Conservation (phyloP, 176 grass and related monocot species). For the Oryza officinalis region DNA sequence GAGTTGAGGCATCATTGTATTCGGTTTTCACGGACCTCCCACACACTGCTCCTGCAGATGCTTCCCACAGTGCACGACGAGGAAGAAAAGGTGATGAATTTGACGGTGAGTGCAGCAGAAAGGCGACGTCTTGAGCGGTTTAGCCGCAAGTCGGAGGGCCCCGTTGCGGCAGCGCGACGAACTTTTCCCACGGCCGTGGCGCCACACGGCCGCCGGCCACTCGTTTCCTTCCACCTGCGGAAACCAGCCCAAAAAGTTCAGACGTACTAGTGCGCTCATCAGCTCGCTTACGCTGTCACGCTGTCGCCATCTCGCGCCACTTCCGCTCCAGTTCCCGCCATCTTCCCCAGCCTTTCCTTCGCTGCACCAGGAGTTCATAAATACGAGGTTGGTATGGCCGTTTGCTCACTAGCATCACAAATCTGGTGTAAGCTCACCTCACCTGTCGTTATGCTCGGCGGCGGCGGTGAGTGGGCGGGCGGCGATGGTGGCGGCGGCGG, state of each 20-base stretch:
- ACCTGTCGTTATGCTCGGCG: neutral
- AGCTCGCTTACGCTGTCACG: neutral
- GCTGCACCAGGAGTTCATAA: too few species aligned
- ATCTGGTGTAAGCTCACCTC: neutral
- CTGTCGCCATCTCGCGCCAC: constrained; percentile 21
- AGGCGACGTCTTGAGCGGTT: neutral
- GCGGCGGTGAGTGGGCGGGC: neutral
- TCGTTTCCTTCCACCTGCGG: neutral
- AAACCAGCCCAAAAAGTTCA: too few species aligned
- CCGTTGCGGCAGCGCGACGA: neutral
- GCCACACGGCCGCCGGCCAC: neutral
- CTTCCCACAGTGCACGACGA: neutral
- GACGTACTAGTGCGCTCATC: neutral
- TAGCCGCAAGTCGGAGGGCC: constrained; percentile 4
- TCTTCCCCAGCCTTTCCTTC: constrained; percentile 39
- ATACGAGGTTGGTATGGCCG: neutral
- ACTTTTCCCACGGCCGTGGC: neutral
- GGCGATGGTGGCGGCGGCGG: neutral
- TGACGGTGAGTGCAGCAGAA: neutral
- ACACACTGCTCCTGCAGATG: neutral
- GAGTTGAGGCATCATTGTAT: neutral
- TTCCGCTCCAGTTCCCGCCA: constrained; percentile 27
- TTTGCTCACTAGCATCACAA: neutral
- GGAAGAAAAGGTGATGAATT: neutral
- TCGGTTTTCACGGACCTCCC: neutral